A percentile compares a stretch with the other conserved stretches of the same genome.
Evolutionary conservation across 1,284 basidiomycete species (phyloP).

Genomic region (Vanrija humicola): DNA sequence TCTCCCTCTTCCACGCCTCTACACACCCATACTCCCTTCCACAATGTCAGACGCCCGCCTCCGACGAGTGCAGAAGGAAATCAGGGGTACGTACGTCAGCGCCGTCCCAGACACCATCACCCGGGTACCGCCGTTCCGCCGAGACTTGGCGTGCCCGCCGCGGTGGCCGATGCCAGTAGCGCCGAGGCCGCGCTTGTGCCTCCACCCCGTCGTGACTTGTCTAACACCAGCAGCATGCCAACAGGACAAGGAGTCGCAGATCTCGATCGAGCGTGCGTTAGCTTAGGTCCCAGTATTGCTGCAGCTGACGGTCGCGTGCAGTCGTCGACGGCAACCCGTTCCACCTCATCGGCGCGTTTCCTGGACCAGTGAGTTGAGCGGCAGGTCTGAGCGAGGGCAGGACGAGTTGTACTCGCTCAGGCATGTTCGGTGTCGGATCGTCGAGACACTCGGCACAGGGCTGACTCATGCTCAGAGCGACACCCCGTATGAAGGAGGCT

Average conservation of each 20-base stretch:
- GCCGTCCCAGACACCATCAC: background rate
- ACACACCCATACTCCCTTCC: conserved; percentile 1
- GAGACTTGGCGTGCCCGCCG: background rate
- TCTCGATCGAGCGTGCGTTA: conserved; percentile 62
- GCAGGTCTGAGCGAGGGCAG: background rate
- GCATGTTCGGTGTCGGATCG: background rate
- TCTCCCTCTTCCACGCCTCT: background rate
- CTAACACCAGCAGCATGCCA: conserved; percentile 4
- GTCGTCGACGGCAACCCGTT: conserved; percentile 82
- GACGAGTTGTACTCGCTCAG: background rate
- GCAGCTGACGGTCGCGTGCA: conserved; percentile 1
- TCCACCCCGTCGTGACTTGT: too few species aligned
- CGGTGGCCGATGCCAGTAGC: too few species aligned
- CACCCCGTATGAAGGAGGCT: conserved; percentile 91
- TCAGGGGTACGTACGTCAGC: conserved; percentile 58
- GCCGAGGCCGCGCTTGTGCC: too few species aligned
- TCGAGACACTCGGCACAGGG: background rate
- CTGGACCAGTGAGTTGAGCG: conserved; percentile 65
- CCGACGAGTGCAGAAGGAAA: conserved; percentile 87
- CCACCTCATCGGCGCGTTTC: conserved; percentile 82
- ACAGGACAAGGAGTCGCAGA: conserved; percentile 76
- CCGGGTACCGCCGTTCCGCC: too few species aligned
- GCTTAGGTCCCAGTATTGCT: background rate
- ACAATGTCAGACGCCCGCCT: conserved; percentile 69
- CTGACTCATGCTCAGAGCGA: conserved; percentile 50